phyloP scores from a whole-genome alignment of 2,329 filamentous ascomycete genomes.

The Fusarium sp. region DNA sequence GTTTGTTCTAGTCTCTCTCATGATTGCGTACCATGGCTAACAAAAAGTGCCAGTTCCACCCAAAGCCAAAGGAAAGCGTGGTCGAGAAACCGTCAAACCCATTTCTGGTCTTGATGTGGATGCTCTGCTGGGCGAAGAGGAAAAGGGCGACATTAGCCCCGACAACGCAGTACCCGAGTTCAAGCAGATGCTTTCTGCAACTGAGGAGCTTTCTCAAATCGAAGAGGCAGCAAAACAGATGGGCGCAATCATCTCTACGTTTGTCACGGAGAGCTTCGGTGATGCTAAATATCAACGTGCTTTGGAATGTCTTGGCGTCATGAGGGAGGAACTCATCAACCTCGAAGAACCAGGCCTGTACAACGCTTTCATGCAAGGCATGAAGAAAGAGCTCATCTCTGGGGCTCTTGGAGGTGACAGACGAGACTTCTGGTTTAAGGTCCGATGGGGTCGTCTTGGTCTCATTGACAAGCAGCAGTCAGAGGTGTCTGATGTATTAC shows the following conservation, averaged over 20 bases:
- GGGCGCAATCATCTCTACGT: slow-evolving; percentile 72
- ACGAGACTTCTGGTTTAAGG: slow-evolving; percentile 82
- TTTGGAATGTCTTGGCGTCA: slow-evolving; percentile 77
- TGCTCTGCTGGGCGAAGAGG: slow-evolving; percentile 72
- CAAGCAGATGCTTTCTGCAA: slow-evolving; percentile 76
- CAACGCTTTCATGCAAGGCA: slow-evolving; percentile 74
- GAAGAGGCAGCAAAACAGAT: slow-evolving; percentile 78
- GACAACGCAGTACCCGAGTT: slow-evolving; percentile 91
- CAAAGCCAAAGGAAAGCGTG: slow-evolving; percentile 78
- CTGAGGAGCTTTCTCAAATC: slow-evolving; percentile 69
- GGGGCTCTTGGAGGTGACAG: slow-evolving; percentile 80
- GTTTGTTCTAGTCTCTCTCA: slow-evolving; percentile 49
- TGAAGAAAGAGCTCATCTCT: slow-evolving; percentile 77
- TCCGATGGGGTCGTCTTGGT: slow-evolving; percentile 74
- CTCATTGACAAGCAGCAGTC: slow-evolving; percentile 73
- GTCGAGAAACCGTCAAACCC: slow-evolving; percentile 77
- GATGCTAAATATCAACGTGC: slow-evolving; percentile 78
- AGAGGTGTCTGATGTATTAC: slow-evolving; percentile 71
- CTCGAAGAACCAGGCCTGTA: slow-evolving; percentile 80
- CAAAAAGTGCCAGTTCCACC: slow-evolving; percentile 69
- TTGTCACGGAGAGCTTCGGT: slow-evolving; percentile 78
- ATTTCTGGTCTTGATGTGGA: slow-evolving; percentile 91
- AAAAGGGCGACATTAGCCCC: slow-evolving; percentile 56
- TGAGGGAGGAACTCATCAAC: slow-evolving; percentile 80
- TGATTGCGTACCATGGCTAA: slow-evolving; percentile 22